phyloP scores from a whole-genome alignment of 768 basidiomycete species.

The Termitomyces sp. region DNA sequence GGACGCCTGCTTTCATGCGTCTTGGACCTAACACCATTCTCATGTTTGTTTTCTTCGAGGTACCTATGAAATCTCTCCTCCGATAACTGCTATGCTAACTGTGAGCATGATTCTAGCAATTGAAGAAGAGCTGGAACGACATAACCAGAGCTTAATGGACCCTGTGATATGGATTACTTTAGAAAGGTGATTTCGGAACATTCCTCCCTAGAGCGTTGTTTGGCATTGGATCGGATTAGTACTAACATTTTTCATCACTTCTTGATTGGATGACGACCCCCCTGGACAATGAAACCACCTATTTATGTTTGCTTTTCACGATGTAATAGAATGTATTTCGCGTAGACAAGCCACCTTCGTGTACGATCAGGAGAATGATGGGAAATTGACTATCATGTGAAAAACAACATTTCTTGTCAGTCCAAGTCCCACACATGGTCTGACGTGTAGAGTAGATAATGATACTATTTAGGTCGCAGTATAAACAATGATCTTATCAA shows the following conservation, averaged over 20 bases:
- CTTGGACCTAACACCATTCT: conserved; percentile 82
- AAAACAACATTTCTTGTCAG: background rate
- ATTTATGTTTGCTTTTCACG: conserved; percentile 6
- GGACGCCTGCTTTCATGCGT: conserved; percentile 86
- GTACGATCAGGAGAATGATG: background rate
- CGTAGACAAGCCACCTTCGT: background rate
- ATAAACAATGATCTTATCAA: conserved; percentile 64
- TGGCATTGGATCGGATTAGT: background rate
- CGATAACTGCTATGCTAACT: background rate
- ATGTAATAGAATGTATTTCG: conserved; percentile 12
- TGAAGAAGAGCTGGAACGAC: conserved; percentile 60
- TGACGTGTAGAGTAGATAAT: background rate
- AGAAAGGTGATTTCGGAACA: conserved; percentile 6
- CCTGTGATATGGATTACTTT: background rate
- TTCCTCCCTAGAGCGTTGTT: conserved; percentile 4
- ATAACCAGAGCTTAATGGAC: background rate
- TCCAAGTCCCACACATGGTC: too few relatives aligned
- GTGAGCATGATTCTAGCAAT: conserved; percentile 47
- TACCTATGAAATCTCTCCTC: conserved; percentile 24
- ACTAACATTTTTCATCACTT: conserved; percentile 5
- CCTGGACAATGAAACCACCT: conserved; percentile 5
- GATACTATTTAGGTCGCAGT: conserved; percentile 30
- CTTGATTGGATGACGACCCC: background rate
- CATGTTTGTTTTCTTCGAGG: conserved; percentile 85
- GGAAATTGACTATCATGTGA: background rate